Base-by-base conservation (phyloP, 148 eudicot genomes). In the Tetragonia tetragonoides region DNA sequence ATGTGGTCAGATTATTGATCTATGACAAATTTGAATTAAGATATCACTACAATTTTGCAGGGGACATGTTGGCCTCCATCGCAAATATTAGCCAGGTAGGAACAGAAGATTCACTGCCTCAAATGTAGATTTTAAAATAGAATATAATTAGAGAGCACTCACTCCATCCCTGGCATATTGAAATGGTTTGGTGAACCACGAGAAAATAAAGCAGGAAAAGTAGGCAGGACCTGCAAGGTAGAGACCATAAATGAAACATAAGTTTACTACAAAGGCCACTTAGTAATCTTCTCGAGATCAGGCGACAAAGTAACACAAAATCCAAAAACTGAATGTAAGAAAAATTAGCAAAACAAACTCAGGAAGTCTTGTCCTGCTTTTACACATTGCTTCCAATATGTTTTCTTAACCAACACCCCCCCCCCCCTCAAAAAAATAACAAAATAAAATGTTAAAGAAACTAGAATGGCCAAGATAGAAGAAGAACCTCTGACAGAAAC, bases 161-260 rank as follows among this genome's bases (percentile, higher is more conserved):
- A 93, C 99, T 82, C 81, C 86, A 95, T 78, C 66, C 97, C 93
- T 18, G 97, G 96, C 18, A 90, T 38, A 54, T 70, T 17, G 42
- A 65, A 42, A 66, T 92, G 65, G 24, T 81, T n/a, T 39, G 93
- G 83, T 68, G 77, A n/a, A 73, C 75, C 88, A 76, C 14, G 42
- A 75, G 86, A 42, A 79, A 88, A 85, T 71, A 95, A 65, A 68
- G 96, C 86, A 60, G 90, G 87, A 87, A 92, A 92, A 56, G 97
- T 95, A 75, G 99, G 99, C 85, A 95, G 87, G 72, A 95, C 97
- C 99, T 95, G 84, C 75, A 84, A 49, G 76, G 8, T 71, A 34
- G 38, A 68, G 63, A 46, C 49, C 21, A 71, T 41, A 15, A 17
- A 54, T 42, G 39, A 23, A 40, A 62, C 47, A 34, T 23, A 56